Base-by-base conservation (phyloP, 2,329 filamentous ascomycete species). In the Claviceps pusilla region DNA sequence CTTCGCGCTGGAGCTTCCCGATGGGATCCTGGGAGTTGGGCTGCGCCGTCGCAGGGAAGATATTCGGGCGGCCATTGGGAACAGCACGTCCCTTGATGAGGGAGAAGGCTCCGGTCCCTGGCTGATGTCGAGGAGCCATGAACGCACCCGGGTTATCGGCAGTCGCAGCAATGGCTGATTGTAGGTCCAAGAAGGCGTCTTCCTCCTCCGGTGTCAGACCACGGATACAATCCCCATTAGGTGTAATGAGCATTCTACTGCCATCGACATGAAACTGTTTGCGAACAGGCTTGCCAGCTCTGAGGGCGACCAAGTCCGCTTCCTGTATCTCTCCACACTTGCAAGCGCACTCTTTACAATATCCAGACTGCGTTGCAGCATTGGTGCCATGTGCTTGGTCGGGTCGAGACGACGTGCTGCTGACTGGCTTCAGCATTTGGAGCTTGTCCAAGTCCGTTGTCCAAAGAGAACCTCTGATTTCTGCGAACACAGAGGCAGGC, bases 191-290 rank as follows among this genome's bases (percentile, higher is more conserved):
- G 59, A 86, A 90, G 4, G 77, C 76, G 39, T 83, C 74, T 63
- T 90, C 86, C 58, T 90, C 82, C 46, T 84, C 79, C 4, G 76
- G 69, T 1, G 76, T 82, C 53, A 93, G 69, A 55, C 86, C 84
- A 59, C 84, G 82, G n/a, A 91, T 74, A 64, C 85, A 87, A 58
- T 87, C 83, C 11, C 87, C 86, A 57, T 85, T 82, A 0, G 86
- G 84, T 0, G 86, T 89, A 52, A 90, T 79, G 59, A 90, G 76
- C 58, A 86, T 81, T 31, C 84, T 77, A 65, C 78, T 76, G 54
- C 80, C 82, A 57, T 85, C 82, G 2, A 81, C 72, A 51, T 69
- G 68, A 50, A 69, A 69, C 43, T 82, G 68, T 65, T 84, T 84
- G 56, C 76, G 77, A 9, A 85, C 78, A 11, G 79, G 71, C 57